phyloP scores from a whole-genome alignment of 1,284 basidiomycete genomes.

The Cystobasidium slooffiae region DNA sequence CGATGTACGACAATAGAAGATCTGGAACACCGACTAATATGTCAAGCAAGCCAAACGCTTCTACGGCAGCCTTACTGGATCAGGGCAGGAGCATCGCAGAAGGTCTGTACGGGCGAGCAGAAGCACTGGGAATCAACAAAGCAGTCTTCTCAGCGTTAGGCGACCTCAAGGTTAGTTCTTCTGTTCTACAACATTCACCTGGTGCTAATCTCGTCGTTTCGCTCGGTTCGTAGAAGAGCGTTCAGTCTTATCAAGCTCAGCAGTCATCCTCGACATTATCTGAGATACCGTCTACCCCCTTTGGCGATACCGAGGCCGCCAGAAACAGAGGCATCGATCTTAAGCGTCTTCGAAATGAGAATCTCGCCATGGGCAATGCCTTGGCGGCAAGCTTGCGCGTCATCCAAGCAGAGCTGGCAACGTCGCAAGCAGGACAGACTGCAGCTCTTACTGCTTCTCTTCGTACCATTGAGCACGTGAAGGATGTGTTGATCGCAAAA shows the following conservation, averaged over 20 bases:
- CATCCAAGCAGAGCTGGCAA: conserved; percentile 36
- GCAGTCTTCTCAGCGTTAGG: conserved; percentile 48
- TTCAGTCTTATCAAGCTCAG: conserved; percentile 46
- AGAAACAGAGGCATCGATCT: conserved; percentile 21
- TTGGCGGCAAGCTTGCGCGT: conserved; percentile 47
- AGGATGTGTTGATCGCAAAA: conserved; percentile 47
- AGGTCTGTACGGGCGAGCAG: conserved; percentile 50
- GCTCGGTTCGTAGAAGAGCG: conserved; percentile 41
- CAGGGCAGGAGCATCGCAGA: conserved; percentile 49
- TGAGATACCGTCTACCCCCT: conserved; percentile 45
- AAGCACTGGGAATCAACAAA: conserved; percentile 52
- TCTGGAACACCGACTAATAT: not conserved
- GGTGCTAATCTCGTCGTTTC: not conserved
- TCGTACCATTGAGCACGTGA: conserved; percentile 47
- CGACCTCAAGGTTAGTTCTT: conserved; percentile 48
- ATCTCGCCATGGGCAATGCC: conserved; percentile 47
- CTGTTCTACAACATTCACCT: not conserved
- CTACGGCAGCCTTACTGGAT: conserved; percentile 24
- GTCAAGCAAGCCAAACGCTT: not conserved
- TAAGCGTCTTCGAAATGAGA: conserved; percentile 29
- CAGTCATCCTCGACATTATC: conserved; percentile 43
- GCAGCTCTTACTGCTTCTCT: conserved; percentile 43
- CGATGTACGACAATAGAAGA: conserved; percentile 14
- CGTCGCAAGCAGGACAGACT: not conserved
- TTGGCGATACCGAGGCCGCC: conserved; percentile 45